Evolutionary conservation across 257 asterid genomes (phyloP), one percentile per base, ranked within the genome.

Genomic region (Phtheirospermum japonicum): DNA sequence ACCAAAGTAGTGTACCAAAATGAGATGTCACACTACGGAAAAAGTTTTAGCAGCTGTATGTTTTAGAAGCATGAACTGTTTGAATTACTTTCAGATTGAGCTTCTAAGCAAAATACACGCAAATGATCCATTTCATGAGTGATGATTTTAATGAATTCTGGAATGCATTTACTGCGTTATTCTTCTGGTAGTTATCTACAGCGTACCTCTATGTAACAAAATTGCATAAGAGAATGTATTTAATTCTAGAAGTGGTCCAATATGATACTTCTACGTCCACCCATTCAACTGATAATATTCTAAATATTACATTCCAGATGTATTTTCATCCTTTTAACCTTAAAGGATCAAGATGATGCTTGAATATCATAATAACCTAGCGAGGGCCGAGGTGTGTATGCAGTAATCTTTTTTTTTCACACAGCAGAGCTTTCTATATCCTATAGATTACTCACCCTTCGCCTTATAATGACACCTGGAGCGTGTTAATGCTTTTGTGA

Each of bases 331-430:
- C n/a, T 19, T 55, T 59, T 37, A 30, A 71, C 40, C 61, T 34
- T 28, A 57, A 59, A 32, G 19, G 42, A 58, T 23, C 61, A 56
- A 26, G 61, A 2, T 56, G 61, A 70, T 63, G 57, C 39, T 19
- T 23, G 30, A 54, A 16, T 45, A 70, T 53, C 52, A 57, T 8
- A 32, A 36, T 49, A 71, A 57, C 66, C 62, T 48, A 57, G n/a
- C n/a, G n/a, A n/a, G n/a, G n/a, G n/a, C 39, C 7, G 28, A 55
- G 6, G 31, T 28, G 36, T 58, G 9, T 20, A n/a, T 16, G 59
- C 33, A 57, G 31, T 31, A 54, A 57, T 49, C 2, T 51, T 57
- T 14, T 51, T 57, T 14, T 31, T 19, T 40, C 34, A 64, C 12
- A 56, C 17, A 57, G 46, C 4, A 33, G 34, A 55, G 33, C 8